Base-by-base conservation (phyloP, 2,329 filamentous ascomycete species). In the Diaporthe sp. region DNA sequence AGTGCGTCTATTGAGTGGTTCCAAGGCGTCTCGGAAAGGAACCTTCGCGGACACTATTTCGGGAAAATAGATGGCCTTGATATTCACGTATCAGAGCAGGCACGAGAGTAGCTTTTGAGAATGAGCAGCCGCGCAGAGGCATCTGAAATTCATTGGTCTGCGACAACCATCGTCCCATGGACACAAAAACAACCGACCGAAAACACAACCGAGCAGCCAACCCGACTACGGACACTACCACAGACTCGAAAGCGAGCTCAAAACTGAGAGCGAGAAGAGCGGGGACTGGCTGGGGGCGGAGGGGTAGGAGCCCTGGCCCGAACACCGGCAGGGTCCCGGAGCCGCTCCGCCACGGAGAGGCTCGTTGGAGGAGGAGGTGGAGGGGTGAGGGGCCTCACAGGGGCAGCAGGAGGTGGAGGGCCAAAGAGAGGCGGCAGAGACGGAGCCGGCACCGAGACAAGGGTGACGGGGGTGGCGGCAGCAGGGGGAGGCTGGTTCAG, bases 301-400 rank as follows among this genome's bases (percentile, higher is more conserved):
- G 55, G 28, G 13, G 19, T 22, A 39, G 58, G 58, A 49, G 49
- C 9, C n/a, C 34, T 31, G 2, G 70, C 70, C 15, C 58, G 57
- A 37, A 55, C 15, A 6, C 70, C 58, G 4, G 57, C 12, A 10
- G 70, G 46, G 46, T 72, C 70, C 6, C 57, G 58, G n/a, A 72
- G 57, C n/a, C 58, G 44, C 2, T 62, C 57, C 1, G 57, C 46
- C 34, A 55, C 25, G 5, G 58, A 73, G 34, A 46, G 58, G 15
- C 13, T 42, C n/a, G 34, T 65, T 10, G 9, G 12, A 49, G 70
- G 44, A 5, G 44, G 15, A 1, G 44, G 31, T 13, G 57, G 28
- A 51, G 25, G 37, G 5, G 46, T 49, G 22, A 31, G 15, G 9
- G 44, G 42, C 12, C 2, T 9, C 34, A 15, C 22, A 9, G 42